A percentile compares a stretch with the other conserved stretches of the same genome.
phyloP scores from a whole-genome alignment of 805 yeast species.

The Zygoascus ofunaensis region DNA sequence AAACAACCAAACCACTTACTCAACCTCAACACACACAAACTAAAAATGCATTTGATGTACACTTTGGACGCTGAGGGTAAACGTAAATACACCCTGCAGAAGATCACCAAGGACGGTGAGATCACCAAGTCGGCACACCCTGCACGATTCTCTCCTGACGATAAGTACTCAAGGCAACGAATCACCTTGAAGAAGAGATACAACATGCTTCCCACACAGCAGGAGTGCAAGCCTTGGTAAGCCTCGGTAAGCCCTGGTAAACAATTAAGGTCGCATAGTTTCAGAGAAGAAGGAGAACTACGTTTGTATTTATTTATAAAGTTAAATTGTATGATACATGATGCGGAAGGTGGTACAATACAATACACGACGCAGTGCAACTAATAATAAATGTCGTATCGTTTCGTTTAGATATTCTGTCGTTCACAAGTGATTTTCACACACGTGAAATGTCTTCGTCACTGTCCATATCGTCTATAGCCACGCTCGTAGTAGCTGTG shows the following conservation, averaged over 20 bases:
- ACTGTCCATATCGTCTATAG: too few relatives aligned
- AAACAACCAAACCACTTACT: too few relatives aligned
- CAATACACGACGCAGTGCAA: too few relatives aligned
- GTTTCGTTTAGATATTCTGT: too few relatives aligned
- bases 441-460: too few relatives aligned
- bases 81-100: slow-evolving; percentile 86
- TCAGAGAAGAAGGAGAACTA: background rate
- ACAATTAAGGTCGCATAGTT: background rate
- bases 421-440: too few relatives aligned
- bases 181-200: slow-evolving; percentile 94
- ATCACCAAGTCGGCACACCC: slow-evolving; percentile 99
- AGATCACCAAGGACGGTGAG: slow-evolving; percentile 74
- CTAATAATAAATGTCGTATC: too few relatives aligned
- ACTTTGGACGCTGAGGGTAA: slow-evolving; percentile 90
- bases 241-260: slow-evolving; percentile 17
- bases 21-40: slow-evolving; percentile 17
- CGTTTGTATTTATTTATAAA: background rate
- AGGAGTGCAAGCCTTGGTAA: too few relatives aligned
- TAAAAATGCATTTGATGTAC: slow-evolving; percentile 95
- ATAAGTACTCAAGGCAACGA: slow-evolving; percentile 98
- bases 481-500: too few relatives aligned
- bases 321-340: background rate
- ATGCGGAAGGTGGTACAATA: too few relatives aligned
- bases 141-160: slow-evolving; percentile 99
- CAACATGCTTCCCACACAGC: slow-evolving; percentile 78